Conservation (phyloP, 345 rosid genomes). For the Brassica nigra region DNA sequence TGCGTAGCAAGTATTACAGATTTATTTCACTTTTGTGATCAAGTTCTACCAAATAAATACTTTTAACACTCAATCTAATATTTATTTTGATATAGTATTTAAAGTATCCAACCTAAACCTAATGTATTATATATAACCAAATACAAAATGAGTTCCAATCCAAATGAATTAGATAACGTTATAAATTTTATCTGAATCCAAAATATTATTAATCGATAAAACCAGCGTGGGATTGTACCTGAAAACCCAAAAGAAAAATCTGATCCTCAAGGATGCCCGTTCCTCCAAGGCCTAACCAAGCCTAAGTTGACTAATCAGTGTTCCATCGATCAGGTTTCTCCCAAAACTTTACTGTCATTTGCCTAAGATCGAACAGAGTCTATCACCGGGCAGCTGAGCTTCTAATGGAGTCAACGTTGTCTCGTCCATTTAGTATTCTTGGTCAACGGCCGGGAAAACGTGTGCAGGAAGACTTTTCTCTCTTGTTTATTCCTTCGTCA, state of each 20-base stretch:
- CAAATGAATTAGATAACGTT: too few species aligned
- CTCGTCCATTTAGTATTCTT: not conserved
- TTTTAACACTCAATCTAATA: too few species aligned
- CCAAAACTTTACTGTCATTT: not conserved
- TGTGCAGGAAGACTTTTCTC: not conserved
- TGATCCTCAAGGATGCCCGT: too few species aligned
- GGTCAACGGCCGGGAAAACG: conserved; percentile 22
- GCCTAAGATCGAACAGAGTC: not conserved
- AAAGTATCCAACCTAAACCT: too few species aligned
- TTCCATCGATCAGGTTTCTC: not conserved
- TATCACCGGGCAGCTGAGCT: not conserved
- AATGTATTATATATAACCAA: too few species aligned
- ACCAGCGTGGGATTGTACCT: not conserved
- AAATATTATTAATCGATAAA: too few species aligned
- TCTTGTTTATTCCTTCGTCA: conserved; percentile 5
- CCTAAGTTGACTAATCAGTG: not conserved
- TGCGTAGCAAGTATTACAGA: too few species aligned
- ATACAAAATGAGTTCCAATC: too few species aligned
- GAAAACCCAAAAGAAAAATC: not conserved
- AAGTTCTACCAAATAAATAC: too few species aligned
- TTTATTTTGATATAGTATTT: too few species aligned
- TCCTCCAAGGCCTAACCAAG: not conserved
- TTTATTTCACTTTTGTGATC: too few species aligned
- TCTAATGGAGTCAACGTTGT: not conserved
- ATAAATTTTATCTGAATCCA: not conserved